Percentiles rank a stretch among this genome's conserved stretches.
phyloP scores from a whole-genome alignment of 164 flowering plant genomes.

The Nymphaea colorata region DNA sequence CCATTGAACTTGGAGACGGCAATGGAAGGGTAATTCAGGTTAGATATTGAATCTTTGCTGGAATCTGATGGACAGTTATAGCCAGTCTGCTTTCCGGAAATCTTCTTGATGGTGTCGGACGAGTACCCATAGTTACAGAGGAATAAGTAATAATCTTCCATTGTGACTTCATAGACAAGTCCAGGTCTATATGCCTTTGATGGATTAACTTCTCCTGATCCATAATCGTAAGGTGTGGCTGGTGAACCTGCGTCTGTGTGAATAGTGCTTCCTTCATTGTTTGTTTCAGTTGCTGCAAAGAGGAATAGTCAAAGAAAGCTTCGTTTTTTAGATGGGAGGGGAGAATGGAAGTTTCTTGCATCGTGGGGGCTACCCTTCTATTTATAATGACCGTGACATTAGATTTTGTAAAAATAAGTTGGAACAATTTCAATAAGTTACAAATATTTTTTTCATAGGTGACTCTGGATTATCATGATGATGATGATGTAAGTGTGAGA shows the following conservation, averaged over 20 bases:
- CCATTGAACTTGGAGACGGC: slow-evolving; percentile 34
- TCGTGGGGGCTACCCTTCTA: no score
- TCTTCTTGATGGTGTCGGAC: slow-evolving; percentile 25
- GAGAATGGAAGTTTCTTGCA: no score
- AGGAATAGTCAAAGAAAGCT: not conserved
- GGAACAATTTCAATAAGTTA: no score
- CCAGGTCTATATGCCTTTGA: slow-evolving; percentile 54
- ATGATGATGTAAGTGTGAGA: not conserved
- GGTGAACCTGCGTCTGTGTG: slow-evolving; percentile 31
- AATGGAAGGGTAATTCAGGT: slow-evolving; percentile 78
- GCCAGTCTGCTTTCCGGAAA: slow-evolving; percentile 19
- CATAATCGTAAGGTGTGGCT: slow-evolving; percentile 61
- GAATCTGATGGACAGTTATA: slow-evolving; percentile 46
- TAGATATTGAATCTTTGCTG: slow-evolving; percentile 29
- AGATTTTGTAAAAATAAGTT: no score
- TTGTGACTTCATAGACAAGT: slow-evolving; percentile 48
- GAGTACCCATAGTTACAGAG: slow-evolving; percentile 52
- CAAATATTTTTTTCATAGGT: no score
- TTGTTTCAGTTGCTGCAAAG: slow-evolving; percentile 39
- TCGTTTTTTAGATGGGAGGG: no score
- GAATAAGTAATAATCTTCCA: slow-evolving; percentile 41
- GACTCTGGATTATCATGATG: no score
- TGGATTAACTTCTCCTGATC: slow-evolving; percentile 59
- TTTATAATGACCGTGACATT: no score
- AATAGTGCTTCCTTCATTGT: slow-evolving; percentile 30